A percentile compares a stretch with the other conserved stretches of the same genome.
Evolutionary conservation across 148 eudicot genomes (phyloP).

Genomic region (Salicornia ramosissima): DNA sequence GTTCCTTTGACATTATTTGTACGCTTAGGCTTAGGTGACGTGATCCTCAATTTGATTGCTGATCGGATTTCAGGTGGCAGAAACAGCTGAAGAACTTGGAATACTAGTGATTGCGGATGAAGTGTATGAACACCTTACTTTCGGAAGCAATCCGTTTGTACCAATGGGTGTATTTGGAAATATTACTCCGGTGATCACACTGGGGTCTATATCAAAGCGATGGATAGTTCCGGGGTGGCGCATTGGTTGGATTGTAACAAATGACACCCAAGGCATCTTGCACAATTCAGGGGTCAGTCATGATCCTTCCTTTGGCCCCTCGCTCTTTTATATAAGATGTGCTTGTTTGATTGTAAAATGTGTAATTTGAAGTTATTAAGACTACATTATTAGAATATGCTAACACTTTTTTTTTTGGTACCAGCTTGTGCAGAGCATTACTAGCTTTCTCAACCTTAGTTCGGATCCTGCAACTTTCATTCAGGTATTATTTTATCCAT

Average conservation of each 20-base stretch:
- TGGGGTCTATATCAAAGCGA: constrained; percentile 75
- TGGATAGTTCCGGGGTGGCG: constrained; percentile 94
- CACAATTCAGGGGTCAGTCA: constrained; percentile 49
- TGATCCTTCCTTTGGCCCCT: background rate
- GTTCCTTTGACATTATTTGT: no score
- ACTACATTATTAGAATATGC: no score
- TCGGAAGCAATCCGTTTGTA: constrained; percentile 60
- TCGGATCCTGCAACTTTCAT: constrained; percentile 59
- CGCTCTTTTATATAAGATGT: background rate
- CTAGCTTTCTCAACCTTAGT: constrained; percentile 38
- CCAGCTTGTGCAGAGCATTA: constrained; percentile 51
- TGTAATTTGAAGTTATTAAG: no score
- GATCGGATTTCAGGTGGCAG: constrained; percentile 41
- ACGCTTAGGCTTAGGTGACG: no score
- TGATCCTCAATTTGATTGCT: no score
- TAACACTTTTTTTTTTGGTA: no score
- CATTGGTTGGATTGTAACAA: constrained; percentile 67
- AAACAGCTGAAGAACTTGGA: constrained; percentile 71
- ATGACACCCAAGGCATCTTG: constrained; percentile 53
- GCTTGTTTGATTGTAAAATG: no score
- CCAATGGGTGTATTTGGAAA: constrained; percentile 69
- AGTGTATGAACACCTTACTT: constrained; percentile 55
- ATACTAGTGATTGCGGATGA: constrained; percentile 73
- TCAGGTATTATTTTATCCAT: constrained; percentile 43
- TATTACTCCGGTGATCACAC: constrained; percentile 54